Evolutionary conservation across 192 early-diverging fungal genomes (phyloP), one percentile per base, ranked within the genome.

Genomic region (Diversispora eburnea): DNA sequence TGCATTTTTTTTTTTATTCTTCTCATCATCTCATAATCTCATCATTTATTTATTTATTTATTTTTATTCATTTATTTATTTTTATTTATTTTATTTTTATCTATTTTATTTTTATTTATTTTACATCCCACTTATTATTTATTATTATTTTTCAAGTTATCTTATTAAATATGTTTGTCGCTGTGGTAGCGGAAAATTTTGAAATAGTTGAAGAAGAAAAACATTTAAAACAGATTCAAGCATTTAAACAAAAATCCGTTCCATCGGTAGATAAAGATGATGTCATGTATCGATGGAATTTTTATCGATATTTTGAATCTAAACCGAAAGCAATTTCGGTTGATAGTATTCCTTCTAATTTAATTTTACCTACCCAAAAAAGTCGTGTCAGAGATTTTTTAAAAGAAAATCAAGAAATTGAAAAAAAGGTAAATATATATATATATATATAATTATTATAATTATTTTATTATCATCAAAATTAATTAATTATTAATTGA

Each of bases 101-200:
- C 25, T 33, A 33, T 33, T 33, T 33, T 33, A 33, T 33, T 33
- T 33, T 33, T 33, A 33, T 33, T 33, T 33, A 33, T 33, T 33
- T 33, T 33, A 33, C 25, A 33, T 33, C 25, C 25, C 25, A 33
- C 25, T 33, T 33, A 33, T 33, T n/a, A n/a, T n/a, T n/a, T n/a
- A n/a, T n/a, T n/a, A 33, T 33, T 33, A 1, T 33, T 33, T 33
- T 33, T 33, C 2, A 33, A 88, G 86, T 88, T 72, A 81, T 88
- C 3, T 61, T 88, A 51, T 74, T 88, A 17, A 88, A 87, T 63
- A 88, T 88, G 87, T 79, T 88, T 25, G 87, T 88, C 68, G 86
- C 86, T n/a, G 81, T 88, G 51, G 76, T 88, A 20, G 84, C 86
- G 82, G 87, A 88, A 70, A 88, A 88, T 63, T 88, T 88, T 75